phyloP scores from a whole-genome alignment of 169 alveolate genomes.

The Cryptosporidium meleagridis region DNA sequence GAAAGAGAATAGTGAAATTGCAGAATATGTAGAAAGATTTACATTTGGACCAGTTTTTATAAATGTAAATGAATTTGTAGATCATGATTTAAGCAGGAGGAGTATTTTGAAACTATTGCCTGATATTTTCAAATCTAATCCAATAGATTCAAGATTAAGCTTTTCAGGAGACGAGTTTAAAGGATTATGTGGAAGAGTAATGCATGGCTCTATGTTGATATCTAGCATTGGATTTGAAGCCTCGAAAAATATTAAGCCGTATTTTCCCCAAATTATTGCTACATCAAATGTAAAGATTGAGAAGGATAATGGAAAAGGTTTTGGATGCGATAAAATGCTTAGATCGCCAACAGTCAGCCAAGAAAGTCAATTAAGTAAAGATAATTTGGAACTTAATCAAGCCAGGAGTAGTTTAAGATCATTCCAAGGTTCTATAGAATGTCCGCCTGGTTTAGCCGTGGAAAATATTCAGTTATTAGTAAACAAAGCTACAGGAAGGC shows the following conservation, averaged over 20 bases:
- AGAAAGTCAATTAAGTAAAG: neutral
- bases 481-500: neutral
- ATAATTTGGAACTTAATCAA: neutral
- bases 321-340: slow-evolving; percentile 11
- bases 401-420: slow-evolving; percentile 58
- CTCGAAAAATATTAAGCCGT: slow-evolving; percentile 47
- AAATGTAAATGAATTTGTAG: slow-evolving; percentile 32
- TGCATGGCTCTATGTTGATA: slow-evolving; percentile 33
- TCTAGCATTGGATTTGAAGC: slow-evolving; percentile 39
- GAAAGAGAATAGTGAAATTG: neutral
- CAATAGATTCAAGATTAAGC: slow-evolving; percentile 15
- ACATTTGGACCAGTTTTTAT: slow-evolving; percentile 72
- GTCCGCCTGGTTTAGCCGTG: slow-evolving; percentile 53
- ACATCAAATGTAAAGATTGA: slow-evolving; percentile 23
- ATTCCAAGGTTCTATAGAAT: slow-evolving; percentile 47
- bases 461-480: slow-evolving; percentile 41
- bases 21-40: slow-evolving; percentile 53
- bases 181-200: slow-evolving; percentile 58
- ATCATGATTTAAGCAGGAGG: slow-evolving; percentile 21
- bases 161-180: slow-evolving; percentile 37
- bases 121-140: slow-evolving; percentile 30
- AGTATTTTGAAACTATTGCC: slow-evolving; percentile 39
- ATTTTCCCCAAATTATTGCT: slow-evolving; percentile 20
- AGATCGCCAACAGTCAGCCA: neutral
- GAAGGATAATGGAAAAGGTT: neutral